These are phyloP conservation scores for Serpula lacrymans DNA, from an alignment of 768 basidiomycete genomes.

Conservation along the genomic window DNA sequence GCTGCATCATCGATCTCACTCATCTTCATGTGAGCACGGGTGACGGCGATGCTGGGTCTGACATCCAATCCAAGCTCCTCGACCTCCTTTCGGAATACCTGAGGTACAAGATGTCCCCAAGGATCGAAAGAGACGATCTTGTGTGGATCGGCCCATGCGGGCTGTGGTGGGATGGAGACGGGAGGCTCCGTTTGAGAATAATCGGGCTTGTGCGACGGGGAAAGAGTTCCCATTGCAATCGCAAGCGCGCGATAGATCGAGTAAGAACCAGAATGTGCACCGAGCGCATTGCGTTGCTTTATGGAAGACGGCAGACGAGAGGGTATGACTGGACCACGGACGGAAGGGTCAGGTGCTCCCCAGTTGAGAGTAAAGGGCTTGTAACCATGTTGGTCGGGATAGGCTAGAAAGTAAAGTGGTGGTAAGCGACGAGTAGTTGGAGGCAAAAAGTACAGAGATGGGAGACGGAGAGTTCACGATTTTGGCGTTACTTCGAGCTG, in stretches of 20 bases:
- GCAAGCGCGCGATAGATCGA: conserved; percentile 92
- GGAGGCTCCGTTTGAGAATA: conserved; percentile 84
- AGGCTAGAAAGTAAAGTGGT: conserved; percentile 46
- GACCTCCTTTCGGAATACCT: conserved; percentile 59
- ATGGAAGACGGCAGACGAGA: conserved; percentile 81
- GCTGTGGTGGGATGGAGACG: conserved; percentile 70
- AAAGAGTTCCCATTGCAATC: conserved; percentile 84
- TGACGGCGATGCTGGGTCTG: conserved; percentile 90
- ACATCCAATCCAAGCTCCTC: conserved; percentile 74
- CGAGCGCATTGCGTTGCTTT: conserved; percentile 90
- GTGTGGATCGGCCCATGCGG: conserved; percentile 67
- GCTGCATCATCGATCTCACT: conserved; percentile 86
- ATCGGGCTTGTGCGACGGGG: conserved; percentile 78
- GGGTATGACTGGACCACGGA: conserved; percentile 86
- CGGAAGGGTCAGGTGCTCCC: conserved; percentile 64
- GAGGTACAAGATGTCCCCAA: conserved; percentile 85
- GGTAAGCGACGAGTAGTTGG: conserved; percentile 8
- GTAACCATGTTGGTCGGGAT: conserved; percentile 92
- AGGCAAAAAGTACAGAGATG: conserved; percentile 6
- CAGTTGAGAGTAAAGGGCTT: conserved; percentile 74
- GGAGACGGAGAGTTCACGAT: conserved; percentile 12
- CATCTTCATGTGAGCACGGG: conserved; percentile 92
- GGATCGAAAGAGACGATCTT: conserved; percentile 95
- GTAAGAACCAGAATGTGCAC: conserved; percentile 91
- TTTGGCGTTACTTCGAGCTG: too few relatives aligned